Conservation (phyloP, 768 basidiomycete genomes). For the Russula dissimulans region DNA sequence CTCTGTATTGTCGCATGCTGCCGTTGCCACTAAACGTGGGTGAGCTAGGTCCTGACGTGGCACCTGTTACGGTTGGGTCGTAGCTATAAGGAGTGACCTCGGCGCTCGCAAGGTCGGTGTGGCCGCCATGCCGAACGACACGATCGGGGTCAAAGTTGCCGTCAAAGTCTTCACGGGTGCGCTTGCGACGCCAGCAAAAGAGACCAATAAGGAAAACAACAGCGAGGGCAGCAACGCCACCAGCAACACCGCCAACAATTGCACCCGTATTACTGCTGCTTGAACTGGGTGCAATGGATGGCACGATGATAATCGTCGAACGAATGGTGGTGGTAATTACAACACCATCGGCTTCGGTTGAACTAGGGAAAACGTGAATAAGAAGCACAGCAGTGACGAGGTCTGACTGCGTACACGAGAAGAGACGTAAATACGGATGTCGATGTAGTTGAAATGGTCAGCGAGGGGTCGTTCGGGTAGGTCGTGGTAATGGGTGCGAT, state of each 20-base stretch:
- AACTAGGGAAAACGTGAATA: background rate
- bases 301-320: conserved; percentile 20
- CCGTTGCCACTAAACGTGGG: background rate
- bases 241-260: conserved; percentile 27
- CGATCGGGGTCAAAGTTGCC: conserved; percentile 43
- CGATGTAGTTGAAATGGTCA: too few relatives aligned
- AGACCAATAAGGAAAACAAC: conserved; percentile 23
- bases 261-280: conserved; percentile 20
- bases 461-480: too few relatives aligned
- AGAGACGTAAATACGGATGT: background rate
- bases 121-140: conserved; percentile 25
- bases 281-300: conserved; percentile 16
- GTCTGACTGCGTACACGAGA: background rate
- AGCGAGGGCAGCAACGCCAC: conserved; percentile 22
- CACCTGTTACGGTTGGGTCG: conserved; percentile 21
- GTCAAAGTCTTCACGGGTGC: conserved; percentile 35
- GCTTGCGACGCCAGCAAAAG: conserved; percentile 26
- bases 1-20: conserved; percentile 25
- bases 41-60: conserved; percentile 14
- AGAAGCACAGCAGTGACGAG: background rate
- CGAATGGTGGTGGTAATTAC: conserved; percentile 9
- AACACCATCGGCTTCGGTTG: conserved; percentile 12
- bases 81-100: conserved; percentile 19
- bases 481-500: too few relatives aligned
- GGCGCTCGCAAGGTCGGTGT: conserved; percentile 17